Base-by-base conservation (phyloP, 306 rosid genomes). In the Trifolium dubium region DNA sequence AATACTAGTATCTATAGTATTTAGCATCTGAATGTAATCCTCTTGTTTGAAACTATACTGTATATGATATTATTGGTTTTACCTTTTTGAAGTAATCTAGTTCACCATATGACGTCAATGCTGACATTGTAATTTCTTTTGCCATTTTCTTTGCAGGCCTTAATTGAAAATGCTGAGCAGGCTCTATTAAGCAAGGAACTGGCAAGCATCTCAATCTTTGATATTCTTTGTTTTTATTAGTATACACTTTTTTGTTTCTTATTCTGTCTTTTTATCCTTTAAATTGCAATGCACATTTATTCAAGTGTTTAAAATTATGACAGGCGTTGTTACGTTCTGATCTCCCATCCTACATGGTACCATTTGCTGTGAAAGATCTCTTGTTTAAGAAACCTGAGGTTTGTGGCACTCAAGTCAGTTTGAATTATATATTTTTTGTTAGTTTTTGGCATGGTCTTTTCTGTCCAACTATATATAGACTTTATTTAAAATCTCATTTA, bases 261-360 rank as follows among this genome's bases (percentile, higher is more conserved):
- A 37, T 23, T 37, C 19, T 37, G 15, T 59, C 32, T 58, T 51
- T 60, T 68, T 59, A 18, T 77, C 66, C 40, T 62, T 47, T 44
- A 72, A 58, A 49, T 62, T 23, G 71, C 77, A 28, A 71, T 37
- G 54, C 74, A 23, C 59, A 60, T 70, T 82, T 5, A 73, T 79
- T 51, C n/a, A 34, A 4, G 9, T 41, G 77, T 80, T 78, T 69
- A 8, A 67, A 64, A 74, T 72, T 73, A 71, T 80, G 83, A 35
- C 94, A 93, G 98, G 98, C 92, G 30, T 70, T 87, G 69, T 71
- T 91, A 73, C 97, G 98, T 46, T 88, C 85, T 72, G 98, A 94
- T 86, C 96, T 94, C 84, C 98, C 98, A 40, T 61, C 43, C 74
- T 94, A 94, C 87, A 89, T 94, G 97, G 96, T 94, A 73, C 98